Percentiles rank a stretch among this genome's conserved stretches.
These are phyloP conservation scores for Leishmania guyanensis DNA, from an alignment of 208 protist species.

Conservation along the genomic window DNA sequence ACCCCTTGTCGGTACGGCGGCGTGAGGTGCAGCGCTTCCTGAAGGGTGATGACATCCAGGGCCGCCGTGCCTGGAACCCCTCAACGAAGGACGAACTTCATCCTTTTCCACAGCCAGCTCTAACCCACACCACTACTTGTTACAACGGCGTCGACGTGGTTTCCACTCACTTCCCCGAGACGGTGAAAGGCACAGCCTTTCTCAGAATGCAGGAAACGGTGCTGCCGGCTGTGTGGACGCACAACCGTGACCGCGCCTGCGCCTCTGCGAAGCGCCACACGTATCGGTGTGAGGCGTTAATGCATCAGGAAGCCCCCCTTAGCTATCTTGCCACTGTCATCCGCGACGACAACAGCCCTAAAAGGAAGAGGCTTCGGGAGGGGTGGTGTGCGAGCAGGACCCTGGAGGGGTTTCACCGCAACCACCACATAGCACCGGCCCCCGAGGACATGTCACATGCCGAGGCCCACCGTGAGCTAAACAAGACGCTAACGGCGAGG, in stretches of 20 bases:
- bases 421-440: constrained; percentile 16
- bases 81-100: constrained; percentile 69
- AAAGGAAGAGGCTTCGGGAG: constrained; percentile 34
- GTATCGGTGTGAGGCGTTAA: constrained; percentile 38
- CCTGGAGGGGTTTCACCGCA: constrained; percentile 26
- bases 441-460: constrained; percentile 16
- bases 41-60: constrained; percentile 19
- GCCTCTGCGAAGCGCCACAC: constrained; percentile 35
- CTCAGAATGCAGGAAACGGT: constrained; percentile 26
- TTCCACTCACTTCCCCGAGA: constrained; percentile 58
- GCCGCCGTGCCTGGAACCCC: constrained; percentile 63
- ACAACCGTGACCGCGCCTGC: constrained; percentile 15
- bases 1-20: constrained; percentile 25
- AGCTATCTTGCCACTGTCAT: constrained; percentile 61
- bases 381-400: constrained; percentile 56
- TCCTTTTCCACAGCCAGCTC: constrained; percentile 71
- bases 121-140: constrained; percentile 49
- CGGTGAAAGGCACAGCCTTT: constrained; percentile 42
- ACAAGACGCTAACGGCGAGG: constrained; percentile 31
- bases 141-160: constrained; percentile 73
- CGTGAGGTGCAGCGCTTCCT: constrained; percentile 55
- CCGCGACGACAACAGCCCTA: constrained; percentile 38
- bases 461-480: constrained; percentile 39
- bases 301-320: constrained; percentile 22
- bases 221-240: constrained; percentile 37